A percentile compares a stretch with the other conserved stretches of the same genome.
phyloP scores from a whole-genome alignment of 805 yeast species.

The Sugiyamaella marilandica region DNA sequence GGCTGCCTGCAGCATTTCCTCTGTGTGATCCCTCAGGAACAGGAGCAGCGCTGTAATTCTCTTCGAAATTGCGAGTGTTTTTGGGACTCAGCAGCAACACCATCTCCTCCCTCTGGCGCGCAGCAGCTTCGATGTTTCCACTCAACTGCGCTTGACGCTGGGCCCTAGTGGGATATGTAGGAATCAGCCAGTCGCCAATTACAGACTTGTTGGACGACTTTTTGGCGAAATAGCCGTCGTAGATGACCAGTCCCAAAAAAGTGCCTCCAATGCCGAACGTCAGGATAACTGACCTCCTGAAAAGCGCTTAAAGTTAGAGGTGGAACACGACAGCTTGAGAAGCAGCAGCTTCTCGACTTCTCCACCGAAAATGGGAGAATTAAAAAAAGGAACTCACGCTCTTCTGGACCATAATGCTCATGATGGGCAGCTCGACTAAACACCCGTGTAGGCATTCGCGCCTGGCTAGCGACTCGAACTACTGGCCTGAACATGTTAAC shows the following conservation, averaged over 20 bases:
- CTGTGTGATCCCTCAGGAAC: constrained; percentile 29
- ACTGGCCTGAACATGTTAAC: constrained; percentile 6
- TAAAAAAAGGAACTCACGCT: constrained; percentile 8
- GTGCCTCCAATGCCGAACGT: constrained; percentile 7
- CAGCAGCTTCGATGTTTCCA: constrained; percentile 7
- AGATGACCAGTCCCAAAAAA: constrained; percentile 19
- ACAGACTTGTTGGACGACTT: constrained; percentile 15
- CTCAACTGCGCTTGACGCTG: constrained; percentile 6
- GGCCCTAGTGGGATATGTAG: constrained; percentile 14
- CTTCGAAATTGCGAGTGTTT: constrained; percentile 16
- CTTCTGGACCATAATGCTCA: constrained; percentile 20
- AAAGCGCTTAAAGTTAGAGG: constrained; percentile 7
- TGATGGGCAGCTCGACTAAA: constrained; percentile 16
- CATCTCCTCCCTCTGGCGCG: constrained; percentile 13
- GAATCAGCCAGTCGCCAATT: constrained; percentile 22
- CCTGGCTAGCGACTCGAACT: neutral
- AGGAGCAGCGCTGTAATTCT: constrained; percentile 25
- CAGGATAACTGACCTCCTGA: constrained; percentile 4
- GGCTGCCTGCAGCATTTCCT: constrained; percentile 23
- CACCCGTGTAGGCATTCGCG: constrained; percentile 7
- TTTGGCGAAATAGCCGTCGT: constrained; percentile 18
- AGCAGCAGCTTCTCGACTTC: neutral
- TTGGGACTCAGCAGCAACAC: constrained; percentile 15
- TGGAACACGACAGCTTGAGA: neutral
- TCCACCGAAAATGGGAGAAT: neutral